Conservation (phyloP, 2,329 filamentous ascomycete genomes). For the Neonectria sp. region DNA sequence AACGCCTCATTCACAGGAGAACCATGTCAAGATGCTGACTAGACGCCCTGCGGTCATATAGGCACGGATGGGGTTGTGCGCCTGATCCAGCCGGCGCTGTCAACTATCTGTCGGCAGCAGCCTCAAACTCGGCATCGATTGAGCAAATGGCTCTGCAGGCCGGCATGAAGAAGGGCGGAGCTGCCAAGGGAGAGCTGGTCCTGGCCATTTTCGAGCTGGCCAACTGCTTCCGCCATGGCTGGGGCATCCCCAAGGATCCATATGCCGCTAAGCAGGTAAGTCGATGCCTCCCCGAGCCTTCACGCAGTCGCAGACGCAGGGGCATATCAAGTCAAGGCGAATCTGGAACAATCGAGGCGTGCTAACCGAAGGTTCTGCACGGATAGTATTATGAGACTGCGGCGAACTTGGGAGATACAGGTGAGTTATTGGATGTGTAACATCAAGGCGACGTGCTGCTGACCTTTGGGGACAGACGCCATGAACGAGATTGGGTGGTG, state of each 20-base stretch:
- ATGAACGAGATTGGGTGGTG: constrained; percentile 99
- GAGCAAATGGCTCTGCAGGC: constrained; percentile 89
- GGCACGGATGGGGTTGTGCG: constrained; percentile 93
- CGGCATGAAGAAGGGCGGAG: constrained; percentile 92
- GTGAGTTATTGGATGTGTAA: constrained; percentile 58
- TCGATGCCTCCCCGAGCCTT: constrained; percentile 8
- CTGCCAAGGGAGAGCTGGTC: constrained; percentile 95
- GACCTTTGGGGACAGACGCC: constrained; percentile 72
- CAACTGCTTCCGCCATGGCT: constrained; percentile 94
- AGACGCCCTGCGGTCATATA: constrained; percentile 52
- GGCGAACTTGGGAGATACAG: constrained; percentile 93
- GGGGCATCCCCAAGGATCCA: constrained; percentile 90
- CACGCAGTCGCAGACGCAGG: constrained; percentile 3
- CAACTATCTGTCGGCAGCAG: constrained; percentile 88
- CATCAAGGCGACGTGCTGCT: constrained; percentile 22
- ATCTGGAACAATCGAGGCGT: constrained; percentile 7
- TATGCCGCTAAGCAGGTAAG: constrained; percentile 82
- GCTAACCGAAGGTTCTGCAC: constrained; percentile 48
- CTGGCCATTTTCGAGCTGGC: constrained; percentile 96
- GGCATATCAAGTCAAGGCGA: constrained; percentile 2
- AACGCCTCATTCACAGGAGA: constrained; percentile 12
- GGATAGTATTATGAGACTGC: constrained; percentile 95
- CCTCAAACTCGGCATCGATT: constrained; percentile 89
- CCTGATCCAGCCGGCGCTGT: constrained; percentile 82
- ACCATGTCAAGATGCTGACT: constrained; percentile 35